Evolutionary conservation across 306 rosid species (phyloP), one percentile per base, ranked within the genome.

Genomic region (Lathyrus tuberosus): DNA sequence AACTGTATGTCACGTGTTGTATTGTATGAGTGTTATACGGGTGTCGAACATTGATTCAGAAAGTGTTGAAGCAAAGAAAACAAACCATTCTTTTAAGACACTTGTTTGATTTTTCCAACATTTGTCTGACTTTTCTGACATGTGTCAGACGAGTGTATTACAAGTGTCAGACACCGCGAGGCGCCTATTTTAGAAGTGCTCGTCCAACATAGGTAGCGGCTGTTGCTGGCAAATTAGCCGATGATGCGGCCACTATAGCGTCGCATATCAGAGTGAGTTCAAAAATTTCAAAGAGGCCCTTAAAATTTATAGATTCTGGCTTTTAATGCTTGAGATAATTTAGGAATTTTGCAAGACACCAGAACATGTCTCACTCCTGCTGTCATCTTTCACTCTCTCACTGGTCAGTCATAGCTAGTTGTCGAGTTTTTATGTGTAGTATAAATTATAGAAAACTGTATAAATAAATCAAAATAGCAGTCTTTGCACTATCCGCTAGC

Each of bases 281-380:
- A 52, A 13, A 10, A 4, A 4, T 52, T 1, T 3, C 3, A n/a
- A 52, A 53, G 6, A 53, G 26, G n/a, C 1, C 7, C 33, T 53
- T 53, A 53, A 10, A 53, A 53, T 53, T 22, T 53, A 22, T 53
- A 53, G 60, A 6, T 4, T 22, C 30, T 53, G 60, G 15, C n/a
- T 53, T 28, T 28, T 57, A 13, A 28, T 3, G 20, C 38, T 13
- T 0, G 11, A 17, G 62, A 2, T 28, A 7, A 22, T 54, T 54
- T 54, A 54, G 17, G 61, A 24, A 24, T 13, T 54, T 54, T 24
- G 61, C 16, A 53, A 54, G 15, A 24, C 61, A 54, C 37, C 61
- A 24, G 15, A 54, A 7, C 38, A 56, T 53, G 60, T 8, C 33
- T 56, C 17, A 22, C 33, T 24, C 61, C 16, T 54, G 28, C 31